These are phyloP conservation scores for Cordyceps cateniannulata DNA, from an alignment of 2,329 filamentous ascomycete genomes.

Conservation along the genomic window DNA sequence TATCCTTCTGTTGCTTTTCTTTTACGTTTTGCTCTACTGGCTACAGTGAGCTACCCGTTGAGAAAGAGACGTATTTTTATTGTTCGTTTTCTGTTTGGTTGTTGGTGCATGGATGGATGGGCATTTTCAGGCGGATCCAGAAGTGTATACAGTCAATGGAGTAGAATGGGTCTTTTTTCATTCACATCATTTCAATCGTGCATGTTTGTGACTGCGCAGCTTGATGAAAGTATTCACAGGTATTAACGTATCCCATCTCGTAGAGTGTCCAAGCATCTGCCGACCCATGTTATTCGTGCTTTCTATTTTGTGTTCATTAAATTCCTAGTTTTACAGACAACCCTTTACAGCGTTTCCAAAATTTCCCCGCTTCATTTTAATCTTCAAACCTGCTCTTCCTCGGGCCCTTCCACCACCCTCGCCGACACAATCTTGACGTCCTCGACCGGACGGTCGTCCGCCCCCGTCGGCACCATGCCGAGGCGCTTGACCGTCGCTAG, in stretches of 20 bases:
- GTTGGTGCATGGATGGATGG: conserved; percentile 7
- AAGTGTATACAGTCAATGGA: conserved; percentile 11
- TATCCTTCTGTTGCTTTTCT: conserved; percentile 9
- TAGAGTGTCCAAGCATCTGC: neutral
- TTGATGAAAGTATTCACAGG: neutral
- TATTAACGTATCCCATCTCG: neutral
- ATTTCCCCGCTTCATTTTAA: neutral
- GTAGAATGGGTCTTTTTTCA: conserved; percentile 1
- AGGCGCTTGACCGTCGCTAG: conserved; percentile 80
- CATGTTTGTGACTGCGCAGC: neutral
- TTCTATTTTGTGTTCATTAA: too few species aligned
- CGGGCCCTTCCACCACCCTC: conserved; percentile 53
- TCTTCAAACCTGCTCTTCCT: neutral
- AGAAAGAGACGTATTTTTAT: neutral
- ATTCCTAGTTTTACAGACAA: too few species aligned
- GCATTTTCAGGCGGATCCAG: neutral
- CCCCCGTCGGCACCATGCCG: conserved; percentile 77
- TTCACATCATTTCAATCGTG: neutral
- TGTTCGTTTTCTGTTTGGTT: neutral
- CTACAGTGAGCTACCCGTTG: neutral
- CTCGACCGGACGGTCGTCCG: conserved; percentile 73
- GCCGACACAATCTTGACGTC: conserved; percentile 76
- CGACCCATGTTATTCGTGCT: neutral
- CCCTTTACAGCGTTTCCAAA: too few species aligned
- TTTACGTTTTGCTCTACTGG: conserved; percentile 11